A percentile compares a stretch with the other conserved stretches of the same genome.
These are phyloP conservation scores for Fusarium sp. DNA, from an alignment of 2,329 filamentous ascomycete species.

Conservation along the genomic window DNA sequence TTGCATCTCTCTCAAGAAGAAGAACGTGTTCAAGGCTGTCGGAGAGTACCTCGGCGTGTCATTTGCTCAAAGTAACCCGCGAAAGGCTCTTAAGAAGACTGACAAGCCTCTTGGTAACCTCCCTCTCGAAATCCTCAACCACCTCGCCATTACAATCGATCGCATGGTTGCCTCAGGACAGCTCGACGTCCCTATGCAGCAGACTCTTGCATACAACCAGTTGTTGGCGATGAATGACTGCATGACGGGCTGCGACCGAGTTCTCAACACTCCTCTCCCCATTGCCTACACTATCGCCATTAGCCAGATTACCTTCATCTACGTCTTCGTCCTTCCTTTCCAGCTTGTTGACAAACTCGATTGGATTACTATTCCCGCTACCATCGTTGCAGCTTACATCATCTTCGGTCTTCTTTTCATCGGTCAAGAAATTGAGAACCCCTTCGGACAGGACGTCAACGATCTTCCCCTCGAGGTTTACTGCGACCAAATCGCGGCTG, in stretches of 20 bases:
- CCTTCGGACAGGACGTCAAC: constrained; percentile 86
- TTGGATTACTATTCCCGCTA: constrained; percentile 84
- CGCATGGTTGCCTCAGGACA: constrained; percentile 66
- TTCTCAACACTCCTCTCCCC: constrained; percentile 84
- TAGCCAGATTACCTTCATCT: constrained; percentile 87
- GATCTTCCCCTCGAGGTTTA: constrained; percentile 81
- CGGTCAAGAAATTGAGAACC: constrained; percentile 85
- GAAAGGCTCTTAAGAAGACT: constrained; percentile 79
- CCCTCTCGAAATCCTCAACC: constrained; percentile 82
- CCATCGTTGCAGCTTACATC: constrained; percentile 79
- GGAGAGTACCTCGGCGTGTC: constrained; percentile 82
- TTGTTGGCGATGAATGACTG: constrained; percentile 76
- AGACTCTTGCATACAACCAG: constrained; percentile 69
- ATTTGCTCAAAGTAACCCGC: constrained; percentile 81
- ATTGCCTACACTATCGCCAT: constrained; percentile 87
- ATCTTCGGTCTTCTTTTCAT: constrained; percentile 81
- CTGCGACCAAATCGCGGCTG: constrained; percentile 78
- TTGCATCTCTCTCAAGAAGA: constrained; percentile 52
- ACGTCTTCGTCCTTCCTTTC: constrained; percentile 83
- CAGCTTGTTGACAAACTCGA: constrained; percentile 73
- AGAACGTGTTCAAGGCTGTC: constrained; percentile 68
- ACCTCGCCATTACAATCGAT: constrained; percentile 75
- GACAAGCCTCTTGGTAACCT: constrained; percentile 81
- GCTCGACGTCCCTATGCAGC: constrained; percentile 67
- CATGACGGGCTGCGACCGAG: constrained; percentile 77